Base-by-base conservation (phyloP, 345 rosid genomes). In the Lumnitzera littorea region DNA sequence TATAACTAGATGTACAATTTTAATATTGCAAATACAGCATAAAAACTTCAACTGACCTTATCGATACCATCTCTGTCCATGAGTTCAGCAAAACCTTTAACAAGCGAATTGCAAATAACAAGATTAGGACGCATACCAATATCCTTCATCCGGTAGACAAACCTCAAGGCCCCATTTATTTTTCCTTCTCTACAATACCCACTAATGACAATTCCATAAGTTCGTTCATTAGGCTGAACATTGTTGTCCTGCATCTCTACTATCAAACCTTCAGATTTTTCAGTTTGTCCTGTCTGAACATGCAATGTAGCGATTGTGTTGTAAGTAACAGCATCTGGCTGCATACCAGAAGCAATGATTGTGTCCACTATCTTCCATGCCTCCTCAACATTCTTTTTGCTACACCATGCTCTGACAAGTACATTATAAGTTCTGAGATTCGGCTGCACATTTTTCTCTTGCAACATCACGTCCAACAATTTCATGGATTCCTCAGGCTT, bases 101-200 rank as follows among this genome's bases (percentile, higher is more conserved):
- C 75, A 25, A 88, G 83, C 59, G 85, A 76, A 66, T 88, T 91
- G 74, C 86, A 84, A 53, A 91, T 68, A 59, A 91, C 66, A 31
- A 81, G 85, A 74, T 88, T 91, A 31, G 96, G 96, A 70, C 73
- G 78, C 67, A 91, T 88, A 46, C 88, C 85, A 24, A 88, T 83
- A 76, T 86, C 80, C 75, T 88, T 88, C 90, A 84, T 86, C 59
- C 82, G 72, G 67, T 78, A 70, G 55, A 84, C 65, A 62, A 91
- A 84, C 71, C 83, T 81, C 61, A 68, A 71, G 55, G 91, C 96
- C 57, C 83, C 92, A 9, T 27, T 67, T 87, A 76, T 78, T 55
- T 83, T 88, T 3, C 87, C 82, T 76, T 91, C 96, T 77, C 78
- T 83, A 68, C 95, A 86, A 69, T 88, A 91, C 20, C 94, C 96